Conservation (phyloP, 148 eudicot species). For the Cornus kousa region DNA sequence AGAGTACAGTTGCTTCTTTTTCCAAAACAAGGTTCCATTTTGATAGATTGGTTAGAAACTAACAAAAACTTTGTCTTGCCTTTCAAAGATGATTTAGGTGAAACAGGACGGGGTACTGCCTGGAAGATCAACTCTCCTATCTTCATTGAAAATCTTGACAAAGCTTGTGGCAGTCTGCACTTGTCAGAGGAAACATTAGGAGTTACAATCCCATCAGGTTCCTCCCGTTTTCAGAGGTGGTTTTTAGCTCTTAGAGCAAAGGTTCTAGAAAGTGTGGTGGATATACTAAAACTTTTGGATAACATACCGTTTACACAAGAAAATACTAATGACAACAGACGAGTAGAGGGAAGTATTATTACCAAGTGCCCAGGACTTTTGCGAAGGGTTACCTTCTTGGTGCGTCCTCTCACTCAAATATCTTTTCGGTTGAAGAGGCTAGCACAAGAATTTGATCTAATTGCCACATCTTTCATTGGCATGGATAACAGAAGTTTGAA, state of each 20-base stretch:
- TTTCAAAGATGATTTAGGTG: slow-evolving; percentile 9
- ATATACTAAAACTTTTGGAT: slow-evolving; percentile 46
- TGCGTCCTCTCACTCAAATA: slow-evolving; percentile 28
- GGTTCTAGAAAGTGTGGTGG: slow-evolving; percentile 44
- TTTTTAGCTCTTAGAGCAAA: slow-evolving; percentile 58
- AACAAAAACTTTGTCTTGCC: not conserved
- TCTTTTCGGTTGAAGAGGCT: slow-evolving; percentile 49
- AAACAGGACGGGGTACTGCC: too few species aligned
- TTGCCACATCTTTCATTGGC: slow-evolving; percentile 59
- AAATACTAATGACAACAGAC: slow-evolving; percentile 3
- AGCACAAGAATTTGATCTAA: slow-evolving; percentile 60
- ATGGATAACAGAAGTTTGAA: slow-evolving; percentile 54
- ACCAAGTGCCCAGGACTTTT: slow-evolving; percentile 10
- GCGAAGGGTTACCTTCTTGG: slow-evolving; percentile 18
- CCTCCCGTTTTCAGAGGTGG: slow-evolving; percentile 71
- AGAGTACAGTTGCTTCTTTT: slow-evolving; percentile 38
- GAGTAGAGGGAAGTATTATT: slow-evolving; percentile 16
- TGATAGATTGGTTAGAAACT: slow-evolving; percentile 12
- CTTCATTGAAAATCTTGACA: slow-evolving; percentile 37
- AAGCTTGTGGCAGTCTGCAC: slow-evolving; percentile 33
- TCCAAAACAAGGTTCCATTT: slow-evolving; percentile 21
- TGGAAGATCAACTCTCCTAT: slow-evolving; percentile 13
- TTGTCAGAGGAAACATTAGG: slow-evolving; percentile 49
- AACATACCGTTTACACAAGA: slow-evolving; percentile 19
- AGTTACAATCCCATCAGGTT: slow-evolving; percentile 29